Evolutionary conservation across 208 protist genomes (phyloP).

Genomic region (Tritrichomonas foetus): DNA sequence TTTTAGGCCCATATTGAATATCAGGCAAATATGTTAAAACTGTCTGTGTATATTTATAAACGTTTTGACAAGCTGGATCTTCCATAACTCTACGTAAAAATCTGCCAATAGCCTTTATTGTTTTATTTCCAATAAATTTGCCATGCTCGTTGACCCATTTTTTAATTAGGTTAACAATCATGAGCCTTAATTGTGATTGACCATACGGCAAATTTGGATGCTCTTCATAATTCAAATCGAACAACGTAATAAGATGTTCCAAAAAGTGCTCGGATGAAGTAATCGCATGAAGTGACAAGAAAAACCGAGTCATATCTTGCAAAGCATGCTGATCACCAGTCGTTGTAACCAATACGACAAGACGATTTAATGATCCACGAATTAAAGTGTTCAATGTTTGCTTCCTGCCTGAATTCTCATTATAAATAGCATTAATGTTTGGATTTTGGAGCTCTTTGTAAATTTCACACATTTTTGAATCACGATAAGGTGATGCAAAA

Average conservation of each 20-base stretch:
- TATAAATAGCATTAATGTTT: neutral
- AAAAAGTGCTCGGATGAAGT: conserved; percentile 29
- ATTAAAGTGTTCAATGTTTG: neutral
- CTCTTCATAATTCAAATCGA: neutral
- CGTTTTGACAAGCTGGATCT: neutral
- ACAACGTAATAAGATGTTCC: neutral
- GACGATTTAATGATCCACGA: neutral
- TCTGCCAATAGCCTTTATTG: neutral
- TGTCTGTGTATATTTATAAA: neutral
- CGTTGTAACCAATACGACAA: neutral
- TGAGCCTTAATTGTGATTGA: neutral
- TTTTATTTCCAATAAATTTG: conserved; percentile 7
- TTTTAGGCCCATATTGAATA: neutral
- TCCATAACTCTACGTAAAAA: neutral
- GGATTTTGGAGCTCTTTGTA: neutral
- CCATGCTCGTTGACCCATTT: neutral
- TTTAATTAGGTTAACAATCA: neutral
- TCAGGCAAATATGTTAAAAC: neutral
- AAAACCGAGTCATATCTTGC: neutral
- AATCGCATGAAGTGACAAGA: conserved; percentile 1
- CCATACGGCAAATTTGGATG: neutral
- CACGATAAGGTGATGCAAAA: neutral
- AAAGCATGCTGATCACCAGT: neutral
- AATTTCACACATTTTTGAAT: conserved; percentile 12
- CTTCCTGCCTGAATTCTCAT: neutral